Base-by-base conservation (phyloP, 2,329 filamentous ascomycete genomes). In the Volutella citrinella region DNA sequence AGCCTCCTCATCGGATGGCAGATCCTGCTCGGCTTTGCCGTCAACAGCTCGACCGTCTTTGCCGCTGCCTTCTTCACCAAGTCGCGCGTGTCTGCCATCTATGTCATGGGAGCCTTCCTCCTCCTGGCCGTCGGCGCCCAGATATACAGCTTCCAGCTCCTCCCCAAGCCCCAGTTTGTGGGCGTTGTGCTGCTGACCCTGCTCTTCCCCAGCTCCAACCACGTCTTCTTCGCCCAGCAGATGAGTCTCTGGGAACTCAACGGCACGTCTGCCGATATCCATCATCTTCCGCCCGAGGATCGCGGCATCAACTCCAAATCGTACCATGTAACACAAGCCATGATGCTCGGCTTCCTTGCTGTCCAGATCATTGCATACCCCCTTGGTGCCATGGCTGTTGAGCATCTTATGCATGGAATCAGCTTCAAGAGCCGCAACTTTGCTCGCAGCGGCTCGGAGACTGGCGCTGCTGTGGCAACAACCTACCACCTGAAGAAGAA, bases 21-120 rank as follows among this genome's bases (percentile, higher is more conserved):
- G 65, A 57, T 70, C 47, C 42, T 71, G 58, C 44, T 72, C 54
- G 38, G 75, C 52, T 36, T 66, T 57, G 48, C 57, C 57, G 74
- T 82, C n/a, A 84, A 82, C 5, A 67, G 86, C 13, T 77, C 78
- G 25, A 78, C 71, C n/a, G 71, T 84, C 10, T 83, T 82, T 4
- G 60, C 53, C 2, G 56, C 62, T 0, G 43, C 61, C n/a, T 66
- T 64, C 41, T 66, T 66, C 48, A 51, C 44, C 19, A 54, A 51
- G 32, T 47, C 57, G 4, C 50, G 49, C 7, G 46, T 57, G 10
- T 56, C 56, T 2, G 51, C 57, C 33, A 49, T 62, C 26, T 54
- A 55, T 30, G 51, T 60, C n/a, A 42, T 52, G 7, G 42, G 50
- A 2, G 43, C 51, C 20, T 53, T 57, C 21, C 34, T 59, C 10